Evolutionary conservation across 2,329 filamentous ascomycete species (phyloP), one percentile per base, ranked within the genome.

Genomic region (Neofusicoccum cordaticola): DNA sequence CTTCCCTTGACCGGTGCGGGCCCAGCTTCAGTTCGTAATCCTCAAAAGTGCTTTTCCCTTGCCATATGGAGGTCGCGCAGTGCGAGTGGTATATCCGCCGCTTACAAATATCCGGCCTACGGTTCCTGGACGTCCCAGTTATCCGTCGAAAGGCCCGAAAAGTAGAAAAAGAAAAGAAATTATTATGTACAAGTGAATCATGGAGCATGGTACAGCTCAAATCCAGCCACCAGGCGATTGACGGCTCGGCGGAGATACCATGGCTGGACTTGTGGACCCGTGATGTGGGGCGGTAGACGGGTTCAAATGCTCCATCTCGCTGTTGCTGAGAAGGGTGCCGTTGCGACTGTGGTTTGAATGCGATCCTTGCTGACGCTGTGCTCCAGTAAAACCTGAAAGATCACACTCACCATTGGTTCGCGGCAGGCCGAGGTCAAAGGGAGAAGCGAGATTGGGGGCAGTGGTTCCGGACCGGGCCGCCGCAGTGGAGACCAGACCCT

Each of bases 161-260:
- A 31, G 27, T 31, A 31, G 8, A 31, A 44, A 47, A 47, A 37
- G 12, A 47, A 47, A 60, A 60, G n/a, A 15, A 45, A 35, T 47
- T 12, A 60, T 17, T 47, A 47, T 47, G 42, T 60, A 60, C 31
- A 60, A 13, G 27, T 47, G 27, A 60, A 19, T 19, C 5, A 34
- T 12, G 8, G 41, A 9, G 22, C n/a, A 8, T 44, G 11, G 6
- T 44, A 8, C 15, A 44, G 53, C 3, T 47, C 31, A 60, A 37
- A 60, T 60, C 56, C 56, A 60, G 4, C 56, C 56, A 22, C 56
- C 56, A 15, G 56, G 42, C 56, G 41, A 47, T 27, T 37, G 42
- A 9, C 13, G 31, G 42, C 42, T 47, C 42, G 56, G 56, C n/a
- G 41, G 56, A 60, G n/a, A 47, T 47, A 19, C 56, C 17, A 27